phyloP scores from a whole-genome alignment of 768 basidiomycete genomes.

The Hericium alpestre region DNA sequence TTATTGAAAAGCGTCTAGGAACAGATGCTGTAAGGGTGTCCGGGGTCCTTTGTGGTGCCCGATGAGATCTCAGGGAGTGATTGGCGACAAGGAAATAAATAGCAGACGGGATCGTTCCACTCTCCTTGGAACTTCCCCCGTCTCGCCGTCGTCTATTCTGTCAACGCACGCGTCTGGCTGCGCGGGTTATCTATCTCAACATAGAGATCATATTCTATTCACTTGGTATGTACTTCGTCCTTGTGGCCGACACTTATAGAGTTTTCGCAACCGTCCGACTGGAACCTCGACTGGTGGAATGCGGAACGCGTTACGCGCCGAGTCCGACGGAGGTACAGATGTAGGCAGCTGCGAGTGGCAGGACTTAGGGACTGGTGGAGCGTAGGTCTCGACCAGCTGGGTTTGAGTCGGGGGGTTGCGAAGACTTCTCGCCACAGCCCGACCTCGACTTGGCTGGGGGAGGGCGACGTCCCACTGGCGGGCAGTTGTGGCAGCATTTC shows the following conservation, averaged over 20 bases:
- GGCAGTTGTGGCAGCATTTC: no score
- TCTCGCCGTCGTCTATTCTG: neutral
- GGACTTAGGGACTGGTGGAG: no score
- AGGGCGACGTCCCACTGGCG: no score
- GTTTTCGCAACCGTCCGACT: no score
- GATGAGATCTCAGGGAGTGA: neutral
- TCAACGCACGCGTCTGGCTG: neutral
- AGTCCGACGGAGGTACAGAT: no score
- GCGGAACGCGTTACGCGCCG: no score
- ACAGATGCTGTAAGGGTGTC: neutral
- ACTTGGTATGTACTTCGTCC: neutral
- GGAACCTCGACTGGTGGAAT: no score
- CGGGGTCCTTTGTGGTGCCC: neutral
- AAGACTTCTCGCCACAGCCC: no score
- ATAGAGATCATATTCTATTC: neutral
- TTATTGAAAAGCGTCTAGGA: neutral
- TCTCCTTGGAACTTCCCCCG: neutral
- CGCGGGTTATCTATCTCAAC: neutral
- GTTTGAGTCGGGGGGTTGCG: no score
- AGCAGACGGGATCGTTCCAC: neutral
- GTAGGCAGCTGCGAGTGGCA: no score
- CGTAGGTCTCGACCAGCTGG: no score
- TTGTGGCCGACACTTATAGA: neutral
- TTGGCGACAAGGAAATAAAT: neutral
- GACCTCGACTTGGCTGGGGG: no score